Conservation (phyloP, 1,284 basidiomycete species). For the Papiliotrema nemorosa region DNA sequence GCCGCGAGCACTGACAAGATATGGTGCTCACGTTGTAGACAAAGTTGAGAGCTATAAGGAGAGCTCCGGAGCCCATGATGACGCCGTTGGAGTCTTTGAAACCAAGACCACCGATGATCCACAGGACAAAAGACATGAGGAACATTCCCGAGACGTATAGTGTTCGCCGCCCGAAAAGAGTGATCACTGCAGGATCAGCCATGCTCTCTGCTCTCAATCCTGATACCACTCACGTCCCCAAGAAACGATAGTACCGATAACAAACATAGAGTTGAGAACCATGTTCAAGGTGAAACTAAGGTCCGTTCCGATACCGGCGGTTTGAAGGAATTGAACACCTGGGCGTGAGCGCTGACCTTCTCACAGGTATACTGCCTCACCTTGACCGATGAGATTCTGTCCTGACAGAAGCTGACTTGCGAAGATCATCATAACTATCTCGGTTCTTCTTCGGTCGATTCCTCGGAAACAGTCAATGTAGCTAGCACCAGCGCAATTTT, state of each 20-base stretch:
- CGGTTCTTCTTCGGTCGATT: constrained; percentile 46
- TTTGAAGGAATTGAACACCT: constrained; percentile 5
- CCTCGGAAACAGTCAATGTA: constrained; percentile 49
- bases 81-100: not conserved
- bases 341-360: not conserved
- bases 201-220: constrained; percentile 17
- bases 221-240: constrained; percentile 33
- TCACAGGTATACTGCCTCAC: constrained; percentile 21
- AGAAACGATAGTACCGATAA: constrained; percentile 29
- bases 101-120: constrained; percentile 7
- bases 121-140: constrained; percentile 8
- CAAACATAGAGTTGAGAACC: constrained; percentile 10
- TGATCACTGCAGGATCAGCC: constrained; percentile 19
- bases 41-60: constrained; percentile 32
- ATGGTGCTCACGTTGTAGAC: constrained; percentile 10
- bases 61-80: constrained; percentile 35
- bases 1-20: not conserved
- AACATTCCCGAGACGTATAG: constrained; percentile 11
- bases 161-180: constrained; percentile 9
- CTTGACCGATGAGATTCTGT: constrained; percentile 27
- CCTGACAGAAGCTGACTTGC: constrained; percentile 1
- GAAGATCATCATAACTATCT: constrained; percentile 29
- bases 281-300: constrained; percentile 10
- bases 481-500: constrained; percentile 24
- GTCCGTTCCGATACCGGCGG: constrained; percentile 26